A percentile compares a stretch with the other conserved stretches of the same genome.
These are phyloP conservation scores for Hyaloscypha bicolor DNA, from an alignment of 495 filamentous ascomycete genomes.

Conservation along the genomic window DNA sequence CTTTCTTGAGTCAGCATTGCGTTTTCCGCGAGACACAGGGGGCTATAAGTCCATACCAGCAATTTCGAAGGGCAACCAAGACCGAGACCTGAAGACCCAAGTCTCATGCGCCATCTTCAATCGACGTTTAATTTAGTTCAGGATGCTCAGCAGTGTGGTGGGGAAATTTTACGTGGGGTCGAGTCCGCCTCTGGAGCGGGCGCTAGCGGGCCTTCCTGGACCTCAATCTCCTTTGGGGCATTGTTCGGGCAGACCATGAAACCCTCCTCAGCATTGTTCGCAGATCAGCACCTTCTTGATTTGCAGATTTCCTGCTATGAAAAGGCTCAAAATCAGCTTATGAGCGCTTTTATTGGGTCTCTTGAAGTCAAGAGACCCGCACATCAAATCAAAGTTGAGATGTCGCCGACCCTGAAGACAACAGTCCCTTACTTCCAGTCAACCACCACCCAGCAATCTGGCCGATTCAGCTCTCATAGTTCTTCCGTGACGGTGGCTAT, in stretches of 20 bases:
- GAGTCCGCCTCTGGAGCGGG: background rate
- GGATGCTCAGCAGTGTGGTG: background rate
- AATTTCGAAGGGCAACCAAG: slow-evolving; percentile 2
- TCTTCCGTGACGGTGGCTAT: background rate
- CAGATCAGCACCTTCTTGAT: too few relatives aligned
- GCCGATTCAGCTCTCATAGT: background rate
- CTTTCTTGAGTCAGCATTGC: slow-evolving; percentile 35
- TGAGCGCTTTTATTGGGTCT: too few relatives aligned
- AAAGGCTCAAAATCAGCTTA: too few relatives aligned
- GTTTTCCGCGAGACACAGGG: background rate
- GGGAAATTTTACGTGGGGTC: slow-evolving; percentile 1
- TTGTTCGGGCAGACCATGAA: too few relatives aligned
- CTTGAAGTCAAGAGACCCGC: too few relatives aligned
- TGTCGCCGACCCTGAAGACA: too few relatives aligned
- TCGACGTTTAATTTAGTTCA: background rate
- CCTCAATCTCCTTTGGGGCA: too few relatives aligned
- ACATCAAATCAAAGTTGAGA: too few relatives aligned
- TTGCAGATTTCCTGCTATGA: too few relatives aligned
- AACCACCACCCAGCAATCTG: background rate
- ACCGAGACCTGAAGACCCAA: background rate
- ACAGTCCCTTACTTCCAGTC: background rate
- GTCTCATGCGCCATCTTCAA: slow-evolving; percentile 10
- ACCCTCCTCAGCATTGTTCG: too few relatives aligned
- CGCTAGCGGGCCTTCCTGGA: background rate
- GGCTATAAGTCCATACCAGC: slow-evolving; percentile 18